Conservation (phyloP, 2,329 filamentous ascomycete species). For the Neonectria faginata region DNA sequence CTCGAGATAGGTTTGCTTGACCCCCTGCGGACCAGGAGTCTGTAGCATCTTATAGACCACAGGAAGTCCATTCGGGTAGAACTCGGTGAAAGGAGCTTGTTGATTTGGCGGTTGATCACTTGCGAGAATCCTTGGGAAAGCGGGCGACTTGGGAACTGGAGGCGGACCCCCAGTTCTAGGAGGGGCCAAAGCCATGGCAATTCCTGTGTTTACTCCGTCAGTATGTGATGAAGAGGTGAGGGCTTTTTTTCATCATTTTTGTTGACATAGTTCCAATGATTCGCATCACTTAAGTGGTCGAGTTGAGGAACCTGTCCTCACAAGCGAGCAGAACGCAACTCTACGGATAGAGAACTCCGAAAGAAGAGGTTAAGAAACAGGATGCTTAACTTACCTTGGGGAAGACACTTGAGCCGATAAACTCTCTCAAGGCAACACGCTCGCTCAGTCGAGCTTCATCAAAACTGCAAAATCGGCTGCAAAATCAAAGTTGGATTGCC, state of each 20-base stretch:
- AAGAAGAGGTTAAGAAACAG: background rate
- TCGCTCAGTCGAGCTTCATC: background rate
- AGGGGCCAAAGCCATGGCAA: constrained; percentile 33
- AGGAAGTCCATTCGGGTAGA: constrained; percentile 54
- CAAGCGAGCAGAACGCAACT: background rate
- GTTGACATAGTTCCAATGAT: background rate
- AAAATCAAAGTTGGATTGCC: background rate
- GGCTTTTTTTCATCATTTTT: background rate
- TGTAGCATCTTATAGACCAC: constrained; percentile 50
- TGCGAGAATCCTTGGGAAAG: constrained; percentile 39
- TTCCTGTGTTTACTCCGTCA: constrained; percentile 29
- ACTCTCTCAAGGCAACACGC: constrained; percentile 2
- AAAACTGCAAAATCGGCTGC: constrained; percentile 6
- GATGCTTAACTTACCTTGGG: constrained; percentile 7
- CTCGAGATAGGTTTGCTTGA: constrained; percentile 50
- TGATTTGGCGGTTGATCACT: constrained; percentile 41
- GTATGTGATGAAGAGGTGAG: background rate
- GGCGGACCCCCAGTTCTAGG: constrained; percentile 27
- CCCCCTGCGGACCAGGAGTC: constrained; percentile 39
- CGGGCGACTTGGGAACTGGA: constrained; percentile 27
- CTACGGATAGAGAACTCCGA: background rate
- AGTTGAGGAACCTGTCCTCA: background rate
- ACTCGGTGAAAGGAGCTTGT: constrained; percentile 44
- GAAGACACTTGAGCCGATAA: background rate
- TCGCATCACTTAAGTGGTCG: background rate